phyloP scores from a whole-genome alignment of 257 asterid genomes.

The Plantago ovata region DNA sequence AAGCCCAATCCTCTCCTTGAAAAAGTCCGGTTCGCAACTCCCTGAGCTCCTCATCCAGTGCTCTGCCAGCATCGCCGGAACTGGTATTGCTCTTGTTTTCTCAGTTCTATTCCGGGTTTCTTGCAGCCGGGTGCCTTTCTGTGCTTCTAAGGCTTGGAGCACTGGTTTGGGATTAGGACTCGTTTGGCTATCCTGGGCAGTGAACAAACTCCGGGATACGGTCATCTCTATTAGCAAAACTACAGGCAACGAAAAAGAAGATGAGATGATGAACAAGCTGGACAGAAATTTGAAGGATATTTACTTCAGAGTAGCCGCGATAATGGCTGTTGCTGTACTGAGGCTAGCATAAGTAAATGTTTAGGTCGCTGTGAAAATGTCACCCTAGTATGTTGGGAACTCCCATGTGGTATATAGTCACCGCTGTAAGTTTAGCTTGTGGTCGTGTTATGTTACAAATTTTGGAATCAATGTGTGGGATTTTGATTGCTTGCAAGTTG shows the following conservation, averaged over 20 bases:
- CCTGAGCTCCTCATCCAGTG: constrained; percentile 62
- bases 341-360: constrained; percentile 46
- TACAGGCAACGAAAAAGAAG: constrained; percentile 43
- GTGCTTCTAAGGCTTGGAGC: constrained; percentile 51
- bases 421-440: no score
- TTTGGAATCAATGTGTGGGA: no score
- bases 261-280: constrained; percentile 56
- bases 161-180: constrained; percentile 81
- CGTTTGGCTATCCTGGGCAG: constrained; percentile 86
- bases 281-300: constrained; percentile 61
- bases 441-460: no score
- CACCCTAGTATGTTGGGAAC: no score
- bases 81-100: constrained; percentile 74
- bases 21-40: constrained; percentile 70
- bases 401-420: no score
- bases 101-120: constrained; percentile 63
- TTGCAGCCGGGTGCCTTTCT: constrained; percentile 48
- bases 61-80: constrained; percentile 87
- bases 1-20: constrained; percentile 52
- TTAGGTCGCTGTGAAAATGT: neutral
- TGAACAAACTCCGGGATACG: constrained; percentile 68
- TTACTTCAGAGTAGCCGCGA: constrained; percentile 51
- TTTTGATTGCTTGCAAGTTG: no score
- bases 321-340: constrained; percentile 59
- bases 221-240: constrained; percentile 50